Evolutionary conservation across 306 rosid genomes (phyloP).

Genomic region (Geum urbanum): DNA sequence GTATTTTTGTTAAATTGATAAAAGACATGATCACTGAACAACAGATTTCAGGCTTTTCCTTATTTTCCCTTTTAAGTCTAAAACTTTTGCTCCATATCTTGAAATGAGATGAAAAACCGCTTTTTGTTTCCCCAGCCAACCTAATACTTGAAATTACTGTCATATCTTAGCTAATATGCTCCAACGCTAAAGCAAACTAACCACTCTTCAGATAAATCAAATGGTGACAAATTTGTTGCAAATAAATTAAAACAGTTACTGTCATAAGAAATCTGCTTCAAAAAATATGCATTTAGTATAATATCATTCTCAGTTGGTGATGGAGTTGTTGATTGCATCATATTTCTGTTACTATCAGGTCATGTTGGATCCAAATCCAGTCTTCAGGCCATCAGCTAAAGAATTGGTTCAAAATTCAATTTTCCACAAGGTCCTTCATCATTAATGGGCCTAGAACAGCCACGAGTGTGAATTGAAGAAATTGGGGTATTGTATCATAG

Average conservation of each 20-base stretch:
- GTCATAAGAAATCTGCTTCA: background rate
- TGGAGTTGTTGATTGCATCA: constrained; percentile 6
- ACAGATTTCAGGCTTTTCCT: background rate
- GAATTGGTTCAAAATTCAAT: constrained; percentile 61
- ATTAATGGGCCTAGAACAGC: constrained; percentile 20
- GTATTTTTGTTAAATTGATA: background rate
- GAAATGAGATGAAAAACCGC: background rate
- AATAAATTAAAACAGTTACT: no score
- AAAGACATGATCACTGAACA: background rate
- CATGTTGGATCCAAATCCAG: constrained; percentile 83
- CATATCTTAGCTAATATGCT: background rate
- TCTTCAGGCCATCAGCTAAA: constrained; percentile 69
- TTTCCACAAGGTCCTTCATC: constrained; percentile 36
- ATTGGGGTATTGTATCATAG: constrained; percentile 21
- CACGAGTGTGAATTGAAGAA: background rate
- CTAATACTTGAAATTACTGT: background rate
- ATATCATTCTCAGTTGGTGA: background rate
- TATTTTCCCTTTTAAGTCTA: background rate
- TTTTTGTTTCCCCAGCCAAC: background rate
- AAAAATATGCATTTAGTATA: background rate
- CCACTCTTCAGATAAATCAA: no score
- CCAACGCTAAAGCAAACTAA: no score
- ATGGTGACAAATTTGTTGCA: no score
- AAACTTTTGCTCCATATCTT: background rate
- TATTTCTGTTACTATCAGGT: constrained; percentile 43